Conservation (phyloP, 1,284 basidiomycete species). For the Flammula alnicola region DNA sequence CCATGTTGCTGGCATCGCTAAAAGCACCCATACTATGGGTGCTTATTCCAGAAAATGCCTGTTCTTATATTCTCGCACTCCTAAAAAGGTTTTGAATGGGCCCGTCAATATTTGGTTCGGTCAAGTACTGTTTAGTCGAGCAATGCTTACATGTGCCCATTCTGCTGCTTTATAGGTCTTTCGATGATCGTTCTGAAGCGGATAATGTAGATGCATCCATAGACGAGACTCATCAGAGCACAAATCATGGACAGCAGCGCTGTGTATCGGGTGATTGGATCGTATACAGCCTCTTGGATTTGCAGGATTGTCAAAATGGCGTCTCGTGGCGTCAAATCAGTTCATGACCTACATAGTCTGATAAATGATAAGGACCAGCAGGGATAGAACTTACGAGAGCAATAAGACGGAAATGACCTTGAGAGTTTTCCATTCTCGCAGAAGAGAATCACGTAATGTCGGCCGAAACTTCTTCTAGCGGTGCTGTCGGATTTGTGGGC, state of each 20-base stretch:
- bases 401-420: conserved; percentile 49
- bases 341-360: too few relatives aligned
- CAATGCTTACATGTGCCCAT: background rate
- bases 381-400: conserved; percentile 34
- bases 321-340: too few relatives aligned
- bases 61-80: conserved; percentile 59
- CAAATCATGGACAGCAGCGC: too few relatives aligned
- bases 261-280: background rate
- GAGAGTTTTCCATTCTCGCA: conserved; percentile 50
- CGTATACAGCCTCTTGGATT: background rate
- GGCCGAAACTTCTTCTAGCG: too few relatives aligned
- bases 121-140: background rate
- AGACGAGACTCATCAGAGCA: background rate
- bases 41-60: conserved; percentile 65
- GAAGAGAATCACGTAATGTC: conserved; percentile 45
- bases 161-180: too few relatives aligned
- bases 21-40: conserved; percentile 71
- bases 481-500: too few relatives aligned
- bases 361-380: too few relatives aligned
- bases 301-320: background rate
- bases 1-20: conserved; percentile 65
- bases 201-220: background rate
- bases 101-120: background rate
- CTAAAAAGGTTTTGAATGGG: conserved; percentile 32
- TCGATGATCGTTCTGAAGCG: background rate